Evolutionary conservation across 192 early-diverging fungal species (phyloP).

Genomic region (Bifiguratus adelaidae): DNA sequence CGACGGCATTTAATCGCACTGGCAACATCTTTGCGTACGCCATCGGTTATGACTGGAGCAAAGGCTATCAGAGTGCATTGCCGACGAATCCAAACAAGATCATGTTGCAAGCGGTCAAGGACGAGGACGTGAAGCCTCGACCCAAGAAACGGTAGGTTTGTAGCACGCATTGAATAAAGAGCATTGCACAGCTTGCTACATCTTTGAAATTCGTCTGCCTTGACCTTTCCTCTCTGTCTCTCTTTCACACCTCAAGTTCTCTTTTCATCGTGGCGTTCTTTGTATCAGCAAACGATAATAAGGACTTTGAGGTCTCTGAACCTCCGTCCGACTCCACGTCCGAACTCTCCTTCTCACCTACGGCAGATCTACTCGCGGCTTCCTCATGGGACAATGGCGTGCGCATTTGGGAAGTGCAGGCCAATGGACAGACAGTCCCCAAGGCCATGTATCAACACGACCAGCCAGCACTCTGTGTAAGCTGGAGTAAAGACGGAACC

Average conservation of each 20-base stretch:
- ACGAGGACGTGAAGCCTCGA: slow-evolving; percentile 77
- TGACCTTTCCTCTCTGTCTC: too few relatives aligned
- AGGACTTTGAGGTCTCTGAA: background rate
- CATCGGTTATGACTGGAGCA: slow-evolving; percentile 77
- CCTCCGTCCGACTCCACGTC: slow-evolving; percentile 74
- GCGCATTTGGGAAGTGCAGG: slow-evolving; percentile 85
- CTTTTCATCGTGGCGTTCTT: too few relatives aligned
- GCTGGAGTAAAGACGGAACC: slow-evolving; percentile 90
- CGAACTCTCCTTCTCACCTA: slow-evolving; percentile 67
- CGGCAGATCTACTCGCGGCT: slow-evolving; percentile 76
- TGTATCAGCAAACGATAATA: background rate
- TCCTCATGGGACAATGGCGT: slow-evolving; percentile 92
- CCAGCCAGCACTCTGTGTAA: slow-evolving; percentile 68
- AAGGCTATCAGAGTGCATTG: slow-evolving; percentile 61
- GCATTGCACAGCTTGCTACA: too few relatives aligned
- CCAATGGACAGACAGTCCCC: slow-evolving; percentile 59
- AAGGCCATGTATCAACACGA: slow-evolving; percentile 77
- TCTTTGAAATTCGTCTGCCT: too few relatives aligned
- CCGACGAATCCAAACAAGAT: slow-evolving; percentile 59
- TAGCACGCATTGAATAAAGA: too few relatives aligned
- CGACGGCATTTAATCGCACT: slow-evolving; percentile 63
- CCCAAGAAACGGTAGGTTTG: slow-evolving; percentile 33
- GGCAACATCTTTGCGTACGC: slow-evolving; percentile 92
- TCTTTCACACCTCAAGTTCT: too few relatives aligned
- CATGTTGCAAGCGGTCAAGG: slow-evolving; percentile 63